Evolutionary conservation across 1,284 basidiomycete species (phyloP).

Genomic region (Neonothopanus nambi): DNA sequence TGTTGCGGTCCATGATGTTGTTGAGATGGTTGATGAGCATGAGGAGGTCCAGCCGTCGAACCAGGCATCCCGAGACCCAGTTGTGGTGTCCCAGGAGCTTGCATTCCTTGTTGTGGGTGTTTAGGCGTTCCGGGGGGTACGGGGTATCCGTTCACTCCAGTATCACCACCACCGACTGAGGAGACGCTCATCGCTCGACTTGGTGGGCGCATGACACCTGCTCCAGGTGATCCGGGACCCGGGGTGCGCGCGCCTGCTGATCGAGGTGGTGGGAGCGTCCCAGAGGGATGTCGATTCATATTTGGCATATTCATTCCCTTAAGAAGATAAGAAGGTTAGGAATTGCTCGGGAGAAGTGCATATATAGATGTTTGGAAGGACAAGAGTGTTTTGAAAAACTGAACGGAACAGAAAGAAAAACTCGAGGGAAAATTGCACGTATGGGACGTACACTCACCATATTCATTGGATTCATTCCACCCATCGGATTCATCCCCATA

Average conservation of each 20-base stretch:
- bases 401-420: neutral
- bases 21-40: neutral
- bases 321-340: neutral
- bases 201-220: constrained; percentile 8
- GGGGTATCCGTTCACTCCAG: constrained; percentile 7
- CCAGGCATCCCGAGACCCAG: constrained; percentile 6
- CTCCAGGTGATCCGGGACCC: constrained; percentile 7
- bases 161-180: neutral
- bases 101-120: neutral
- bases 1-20: constrained; percentile 3
- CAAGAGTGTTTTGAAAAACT: neutral
- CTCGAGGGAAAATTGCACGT: neutral
- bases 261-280: neutral
- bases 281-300: neutral
- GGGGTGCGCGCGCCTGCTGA: constrained; percentile 1
- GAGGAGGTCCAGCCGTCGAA: neutral
- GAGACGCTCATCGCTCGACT: constrained; percentile 12
- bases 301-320: neutral
- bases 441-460: constrained; percentile 3
- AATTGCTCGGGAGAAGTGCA: neutral
- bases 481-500: constrained; percentile 8
- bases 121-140: constrained; percentile 1
- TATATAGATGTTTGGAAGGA: neutral
- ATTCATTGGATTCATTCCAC: constrained; percentile 3
- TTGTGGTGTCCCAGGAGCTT: constrained; percentile 12